phyloP scores from a whole-genome alignment of 2,329 filamentous ascomycete species.

The Botryotinia globosa region DNA sequence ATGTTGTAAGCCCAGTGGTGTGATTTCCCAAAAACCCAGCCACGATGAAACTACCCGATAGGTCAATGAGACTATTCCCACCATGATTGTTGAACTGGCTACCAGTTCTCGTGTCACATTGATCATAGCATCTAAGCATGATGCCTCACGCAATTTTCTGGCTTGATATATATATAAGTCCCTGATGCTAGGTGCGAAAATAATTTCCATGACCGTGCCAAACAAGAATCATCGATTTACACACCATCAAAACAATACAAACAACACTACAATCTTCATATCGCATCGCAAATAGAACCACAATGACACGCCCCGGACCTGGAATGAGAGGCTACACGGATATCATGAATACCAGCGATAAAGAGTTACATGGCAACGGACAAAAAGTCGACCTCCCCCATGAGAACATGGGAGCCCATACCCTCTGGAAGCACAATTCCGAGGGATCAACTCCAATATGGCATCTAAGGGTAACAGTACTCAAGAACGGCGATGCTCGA shows the following conservation, averaged over 20 bases:
- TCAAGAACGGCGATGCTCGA: constrained; percentile 30
- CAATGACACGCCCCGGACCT: not conserved
- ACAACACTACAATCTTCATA: not conserved
- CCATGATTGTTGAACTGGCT: not conserved
- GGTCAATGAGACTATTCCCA: not conserved
- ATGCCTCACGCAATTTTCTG: not conserved
- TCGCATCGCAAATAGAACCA: too few relatives aligned
- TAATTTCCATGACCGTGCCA: not conserved
- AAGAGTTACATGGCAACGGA: constrained; percentile 25
- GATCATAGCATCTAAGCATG: not conserved
- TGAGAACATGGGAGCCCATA: constrained; percentile 23
- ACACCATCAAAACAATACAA: not conserved
- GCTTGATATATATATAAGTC: not conserved
- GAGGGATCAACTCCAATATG: constrained; percentile 25
- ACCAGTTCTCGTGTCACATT: not conserved
- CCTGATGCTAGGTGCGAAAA: not conserved
- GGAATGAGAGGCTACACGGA: constrained; percentile 17
- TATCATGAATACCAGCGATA: constrained; percentile 15
- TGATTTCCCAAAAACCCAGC: not conserved
- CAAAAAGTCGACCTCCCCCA: constrained; percentile 24
- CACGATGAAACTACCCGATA: not conserved
- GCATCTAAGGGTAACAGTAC: constrained; percentile 30
- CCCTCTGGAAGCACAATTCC: constrained; percentile 28
- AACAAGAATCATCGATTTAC: not conserved
- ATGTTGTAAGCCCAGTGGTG: constrained; percentile 3